Conservation (phyloP, 192 early-diverging fungal genomes). For the Borealophlyctis nickersoniae region DNA sequence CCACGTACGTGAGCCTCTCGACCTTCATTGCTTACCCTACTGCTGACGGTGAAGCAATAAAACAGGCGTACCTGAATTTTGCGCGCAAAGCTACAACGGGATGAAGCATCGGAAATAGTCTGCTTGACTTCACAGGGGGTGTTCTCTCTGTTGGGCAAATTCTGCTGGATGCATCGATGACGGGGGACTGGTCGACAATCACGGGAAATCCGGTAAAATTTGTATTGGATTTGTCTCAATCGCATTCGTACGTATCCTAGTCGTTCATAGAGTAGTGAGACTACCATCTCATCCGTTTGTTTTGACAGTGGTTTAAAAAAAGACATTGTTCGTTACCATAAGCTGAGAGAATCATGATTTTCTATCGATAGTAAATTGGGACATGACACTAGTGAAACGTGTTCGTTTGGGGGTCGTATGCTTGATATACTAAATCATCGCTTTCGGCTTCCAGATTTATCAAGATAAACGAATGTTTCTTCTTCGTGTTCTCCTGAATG, state of each 20-base stretch:
- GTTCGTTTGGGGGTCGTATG: background rate
- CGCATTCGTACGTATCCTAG: too few species aligned
- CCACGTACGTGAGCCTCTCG: slow-evolving; percentile 46
- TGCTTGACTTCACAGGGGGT: slow-evolving; percentile 86
- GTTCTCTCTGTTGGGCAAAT: slow-evolving; percentile 71
- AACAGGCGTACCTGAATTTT: slow-evolving; percentile 70
- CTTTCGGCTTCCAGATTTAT: background rate
- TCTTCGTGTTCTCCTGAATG: background rate
- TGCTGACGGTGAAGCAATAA: too few species aligned
- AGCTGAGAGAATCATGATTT: too few species aligned
- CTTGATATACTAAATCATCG: background rate
- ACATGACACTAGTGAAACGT: too few species aligned
- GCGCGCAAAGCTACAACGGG: slow-evolving; percentile 74
- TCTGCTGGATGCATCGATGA: slow-evolving; percentile 65
- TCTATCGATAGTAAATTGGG: too few species aligned
- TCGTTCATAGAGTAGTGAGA: too few species aligned
- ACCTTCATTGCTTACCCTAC: too few species aligned
- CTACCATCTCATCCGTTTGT: too few species aligned
- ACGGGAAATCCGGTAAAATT: slow-evolving; percentile 47
- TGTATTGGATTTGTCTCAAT: too few species aligned
- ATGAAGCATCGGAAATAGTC: slow-evolving; percentile 86
- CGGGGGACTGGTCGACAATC: slow-evolving; percentile 62
- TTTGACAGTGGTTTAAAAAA: too few species aligned
- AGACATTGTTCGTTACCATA: too few species aligned
- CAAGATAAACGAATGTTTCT: background rate